Conservation (phyloP, 768 basidiomycete species). For the Lactifluus hygrophoroides region DNA sequence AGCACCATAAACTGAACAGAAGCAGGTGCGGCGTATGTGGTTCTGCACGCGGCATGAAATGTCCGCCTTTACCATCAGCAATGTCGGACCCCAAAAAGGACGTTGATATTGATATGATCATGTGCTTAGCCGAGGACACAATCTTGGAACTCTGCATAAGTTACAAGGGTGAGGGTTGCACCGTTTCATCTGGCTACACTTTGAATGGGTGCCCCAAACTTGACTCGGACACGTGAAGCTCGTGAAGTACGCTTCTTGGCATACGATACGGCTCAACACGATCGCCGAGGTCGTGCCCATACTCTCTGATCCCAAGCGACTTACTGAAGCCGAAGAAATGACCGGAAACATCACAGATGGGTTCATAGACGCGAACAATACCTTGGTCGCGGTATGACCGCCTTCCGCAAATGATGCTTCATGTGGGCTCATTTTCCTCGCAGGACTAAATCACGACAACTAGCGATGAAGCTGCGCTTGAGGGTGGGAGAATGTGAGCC, state of each 20-base stretch:
- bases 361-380: not conserved
- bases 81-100: not conserved
- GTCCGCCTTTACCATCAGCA: not conserved
- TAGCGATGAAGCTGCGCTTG: not conserved
- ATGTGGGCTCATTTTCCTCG: not conserved
- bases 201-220: not conserved
- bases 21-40: no score
- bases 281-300: not conserved
- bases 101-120: not conserved
- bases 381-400: not conserved
- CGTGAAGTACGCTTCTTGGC: not conserved
- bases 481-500: not conserved
- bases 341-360: not conserved
- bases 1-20: no score
- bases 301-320: not conserved
- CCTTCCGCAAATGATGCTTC: not conserved
- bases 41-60: not conserved
- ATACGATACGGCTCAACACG: not conserved
- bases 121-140: not conserved
- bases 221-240: no score
- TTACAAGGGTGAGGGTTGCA: not conserved
- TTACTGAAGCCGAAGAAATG: not conserved
- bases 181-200: not conserved
- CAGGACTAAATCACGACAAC: not conserved
- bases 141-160: not conserved